Base-by-base conservation (phyloP, 2,329 filamentous ascomycete genomes). In the Fusarium sarcochroum region DNA sequence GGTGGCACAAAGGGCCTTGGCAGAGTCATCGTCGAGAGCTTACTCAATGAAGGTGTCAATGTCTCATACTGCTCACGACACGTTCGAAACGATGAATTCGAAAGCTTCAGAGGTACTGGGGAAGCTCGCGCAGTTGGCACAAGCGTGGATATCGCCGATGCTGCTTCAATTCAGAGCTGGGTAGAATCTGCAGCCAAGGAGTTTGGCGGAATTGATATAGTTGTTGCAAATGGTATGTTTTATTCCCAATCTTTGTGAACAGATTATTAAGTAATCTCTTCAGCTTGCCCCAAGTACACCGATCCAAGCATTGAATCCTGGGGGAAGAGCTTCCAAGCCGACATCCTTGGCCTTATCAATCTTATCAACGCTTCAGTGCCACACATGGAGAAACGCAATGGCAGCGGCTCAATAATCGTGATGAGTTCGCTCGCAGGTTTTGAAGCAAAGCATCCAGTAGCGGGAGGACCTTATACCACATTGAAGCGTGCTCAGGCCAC, bases 1-100 rank as follows among this genome's bases (percentile, higher is more conserved):
- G 25, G 73, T 9, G 74, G 74, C 1, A 65, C 60, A 7, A 75
- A 76, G 25, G 73, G 73, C 4, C 71, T 76, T n/a, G 73, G 73
- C 1, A 71, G 45, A 37, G 68, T 58, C 3, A 69, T 72, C 2
- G 70, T 69, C 0, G 59, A 76, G 32, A 32, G 35, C 2, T 68
- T 76, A 11, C 62, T 76, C 15, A 13, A 20, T 41, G n/a, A 73
- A 74, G 30, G 73, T 7, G 73, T 71, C 14, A 74, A 76, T 20
- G 74, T 75, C 5, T 75, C 73, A 3, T 75, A 73, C 6, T 74
- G 73, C 7, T 60, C 73, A 9, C 70, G 73, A 6, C 56, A 57
- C 5, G 40, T 66, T 2, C 58, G 54, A 2, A 65, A 62, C 9
- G 53, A 76, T 20, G 71, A 76, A 11, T 76, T 76, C 15, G 38